A percentile compares a stretch with the other conserved stretches of the same genome.
phyloP scores from a whole-genome alignment of 2,329 filamentous ascomycete species.

The Fusarium foetens region DNA sequence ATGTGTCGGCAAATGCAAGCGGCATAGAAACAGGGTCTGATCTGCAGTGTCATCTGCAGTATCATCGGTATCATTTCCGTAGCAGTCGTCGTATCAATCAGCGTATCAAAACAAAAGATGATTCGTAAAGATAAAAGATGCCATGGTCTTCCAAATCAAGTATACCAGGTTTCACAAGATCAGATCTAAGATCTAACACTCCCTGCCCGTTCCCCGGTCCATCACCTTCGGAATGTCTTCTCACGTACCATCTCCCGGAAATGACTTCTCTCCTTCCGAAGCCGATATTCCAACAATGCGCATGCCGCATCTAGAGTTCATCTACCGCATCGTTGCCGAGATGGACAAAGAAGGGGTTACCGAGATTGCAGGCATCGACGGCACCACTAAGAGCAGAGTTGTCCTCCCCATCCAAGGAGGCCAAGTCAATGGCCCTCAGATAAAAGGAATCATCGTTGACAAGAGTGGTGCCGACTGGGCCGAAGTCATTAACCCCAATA shows the following conservation, averaged over 20 bases:
- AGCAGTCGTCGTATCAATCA: background rate
- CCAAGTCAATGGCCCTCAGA: conserved; percentile 21
- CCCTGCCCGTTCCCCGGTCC: background rate
- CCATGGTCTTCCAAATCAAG: background rate
- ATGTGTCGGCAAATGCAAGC: background rate
- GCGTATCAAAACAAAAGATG: background rate
- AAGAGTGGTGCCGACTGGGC: conserved; percentile 38
- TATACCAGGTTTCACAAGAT: background rate
- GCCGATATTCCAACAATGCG: conserved; percentile 19
- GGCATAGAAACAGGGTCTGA: background rate
- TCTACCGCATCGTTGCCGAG: conserved; percentile 37
- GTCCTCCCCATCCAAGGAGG: conserved; percentile 34
- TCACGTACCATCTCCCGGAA: conserved; percentile 31
- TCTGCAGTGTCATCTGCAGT: background rate
- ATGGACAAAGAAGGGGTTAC: conserved; percentile 30
- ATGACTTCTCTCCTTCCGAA: conserved; percentile 10
- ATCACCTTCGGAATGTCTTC: conserved; percentile 7
- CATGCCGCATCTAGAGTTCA: conserved; percentile 36
- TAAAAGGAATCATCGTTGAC: conserved; percentile 28
- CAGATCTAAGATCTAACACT: background rate
- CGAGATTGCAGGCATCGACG: conserved; percentile 20
- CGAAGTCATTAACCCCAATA: conserved; percentile 25
- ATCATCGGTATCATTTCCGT: background rate
- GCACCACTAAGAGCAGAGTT: conserved; percentile 16
- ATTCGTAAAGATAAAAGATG: conserved; percentile 18